These are phyloP conservation scores for Bryoerythrophyllum caledonicum DNA, from an alignment of 225 moss, liverwort and hornwort genomes.

Conservation along the genomic window DNA sequence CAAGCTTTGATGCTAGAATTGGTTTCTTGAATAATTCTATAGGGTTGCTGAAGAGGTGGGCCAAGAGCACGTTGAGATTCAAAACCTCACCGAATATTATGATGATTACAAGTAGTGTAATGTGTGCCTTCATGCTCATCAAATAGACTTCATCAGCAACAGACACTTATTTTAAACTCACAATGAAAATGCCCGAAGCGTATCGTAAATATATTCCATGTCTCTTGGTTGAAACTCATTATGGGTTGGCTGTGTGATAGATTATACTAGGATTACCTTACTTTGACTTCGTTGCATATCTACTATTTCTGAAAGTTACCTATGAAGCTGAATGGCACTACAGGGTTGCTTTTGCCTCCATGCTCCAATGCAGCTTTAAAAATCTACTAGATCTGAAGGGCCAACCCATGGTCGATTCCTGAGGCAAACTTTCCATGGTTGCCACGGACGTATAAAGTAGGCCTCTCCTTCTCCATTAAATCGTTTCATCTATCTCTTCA, in stretches of 20 bases:
- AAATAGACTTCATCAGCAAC: neutral
- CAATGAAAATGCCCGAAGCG: neutral
- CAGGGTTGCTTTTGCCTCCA: conserved; percentile 74
- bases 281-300: neutral
- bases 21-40: no score
- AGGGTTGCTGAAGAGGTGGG: no score
- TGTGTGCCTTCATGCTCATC: neutral
- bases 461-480: conserved; percentile 17
- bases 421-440: conserved; percentile 53
- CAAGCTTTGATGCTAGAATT: no score
- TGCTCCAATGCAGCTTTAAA: conserved; percentile 69
- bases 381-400: conserved; percentile 78
- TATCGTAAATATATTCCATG: no score
- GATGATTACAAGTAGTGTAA: conserved; percentile 67
- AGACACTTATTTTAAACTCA: neutral
- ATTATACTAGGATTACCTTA: no score
- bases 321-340: conserved; percentile 14
- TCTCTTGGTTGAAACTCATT: no score
- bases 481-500: conserved; percentile 1
- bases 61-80: no score
- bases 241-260: no score
- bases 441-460: conserved; percentile 80
- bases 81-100: no score
- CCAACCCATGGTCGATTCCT: conserved; percentile 65
- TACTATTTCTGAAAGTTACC: neutral